phyloP scores from a whole-genome alignment of 2,329 filamentous ascomycete genomes.

The Cladobotryum mycophilum region DNA sequence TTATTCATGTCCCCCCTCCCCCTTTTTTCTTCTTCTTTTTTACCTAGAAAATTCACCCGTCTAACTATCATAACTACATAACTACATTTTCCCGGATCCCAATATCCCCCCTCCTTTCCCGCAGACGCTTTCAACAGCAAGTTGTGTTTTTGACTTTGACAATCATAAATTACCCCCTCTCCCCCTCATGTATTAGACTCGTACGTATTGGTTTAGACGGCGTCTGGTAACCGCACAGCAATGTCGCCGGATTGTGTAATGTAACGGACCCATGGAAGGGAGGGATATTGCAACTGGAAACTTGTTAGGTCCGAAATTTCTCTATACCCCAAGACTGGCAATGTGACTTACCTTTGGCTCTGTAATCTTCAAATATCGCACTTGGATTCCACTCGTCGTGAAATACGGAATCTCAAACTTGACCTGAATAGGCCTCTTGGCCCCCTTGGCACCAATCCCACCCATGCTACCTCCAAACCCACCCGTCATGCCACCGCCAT shows the following conservation, averaged over 20 bases:
- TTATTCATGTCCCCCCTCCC: neutral
- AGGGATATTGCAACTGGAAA: conserved; percentile 87
- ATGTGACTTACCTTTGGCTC: conserved; percentile 76
- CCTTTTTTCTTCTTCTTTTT: neutral
- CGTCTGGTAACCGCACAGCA: conserved; percentile 88
- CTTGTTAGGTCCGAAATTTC: conserved; percentile 3
- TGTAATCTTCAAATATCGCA: conserved; percentile 97
- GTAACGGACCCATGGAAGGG: conserved; percentile 94
- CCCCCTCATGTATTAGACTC: too few species aligned
- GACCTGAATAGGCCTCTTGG: conserved; percentile 93
- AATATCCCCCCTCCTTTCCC: neutral
- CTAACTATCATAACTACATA: neutral
- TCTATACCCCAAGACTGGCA: conserved; percentile 5
- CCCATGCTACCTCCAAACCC: conserved; percentile 97
- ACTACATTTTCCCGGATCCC: neutral
- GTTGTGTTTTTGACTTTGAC: too few species aligned
- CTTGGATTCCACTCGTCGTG: conserved; percentile 98
- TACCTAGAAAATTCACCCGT: neutral
- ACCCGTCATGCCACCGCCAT: conserved; percentile 94
- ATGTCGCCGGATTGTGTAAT: conserved; percentile 98
- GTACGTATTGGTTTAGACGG: conserved; percentile 47
- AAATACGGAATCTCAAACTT: conserved; percentile 99
- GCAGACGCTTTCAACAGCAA: too few species aligned
- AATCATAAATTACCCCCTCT: too few species aligned
- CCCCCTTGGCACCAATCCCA: conserved; percentile 78